These are phyloP conservation scores for Trichoderma sp. DNA, from an alignment of 2,329 filamentous ascomycete species.

Conservation along the genomic window DNA sequence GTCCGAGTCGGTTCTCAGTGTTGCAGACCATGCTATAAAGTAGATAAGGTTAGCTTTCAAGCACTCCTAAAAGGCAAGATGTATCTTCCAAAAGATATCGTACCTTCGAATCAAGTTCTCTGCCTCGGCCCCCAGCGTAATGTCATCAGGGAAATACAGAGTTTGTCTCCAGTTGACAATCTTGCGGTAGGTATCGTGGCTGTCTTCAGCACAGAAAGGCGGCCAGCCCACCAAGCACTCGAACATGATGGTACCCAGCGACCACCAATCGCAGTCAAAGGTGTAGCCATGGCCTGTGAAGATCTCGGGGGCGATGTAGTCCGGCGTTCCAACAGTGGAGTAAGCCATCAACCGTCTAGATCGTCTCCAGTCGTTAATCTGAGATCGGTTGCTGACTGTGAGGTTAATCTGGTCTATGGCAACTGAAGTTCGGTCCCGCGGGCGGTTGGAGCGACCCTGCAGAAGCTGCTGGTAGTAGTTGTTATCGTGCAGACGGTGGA, in stretches of 20 bases:
- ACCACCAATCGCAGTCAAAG: constrained; percentile 99
- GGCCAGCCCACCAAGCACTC: constrained; percentile 98
- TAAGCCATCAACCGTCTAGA: constrained; percentile 95
- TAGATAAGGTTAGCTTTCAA: not conserved
- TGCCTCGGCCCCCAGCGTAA: constrained; percentile 81
- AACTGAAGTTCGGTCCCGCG: constrained; percentile 84
- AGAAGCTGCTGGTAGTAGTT: constrained; percentile 97
- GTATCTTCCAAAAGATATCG: constrained; percentile 30
- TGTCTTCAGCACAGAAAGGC: constrained; percentile 96
- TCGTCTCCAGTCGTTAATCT: constrained; percentile 98
- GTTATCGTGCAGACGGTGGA: constrained; percentile 96
- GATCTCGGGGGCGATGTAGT: constrained; percentile 98
- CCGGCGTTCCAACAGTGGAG: constrained; percentile 94
- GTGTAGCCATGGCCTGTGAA: constrained; percentile 96
- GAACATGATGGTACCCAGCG: constrained; percentile 98
- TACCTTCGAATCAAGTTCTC: constrained; percentile 91
- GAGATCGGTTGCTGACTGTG: constrained; percentile 93
- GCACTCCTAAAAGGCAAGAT: not conserved
- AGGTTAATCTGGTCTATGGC: constrained; percentile 97
- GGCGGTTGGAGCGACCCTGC: constrained; percentile 70
- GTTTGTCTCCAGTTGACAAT: constrained; percentile 98
- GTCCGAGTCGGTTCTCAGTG: constrained; percentile 85
- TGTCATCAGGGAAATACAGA: constrained; percentile 94
- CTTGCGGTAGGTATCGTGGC: constrained; percentile 97
- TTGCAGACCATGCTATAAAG: constrained; percentile 80